Conservation (phyloP, 1,284 basidiomycete species). For the Ganoderma meredithae region DNA sequence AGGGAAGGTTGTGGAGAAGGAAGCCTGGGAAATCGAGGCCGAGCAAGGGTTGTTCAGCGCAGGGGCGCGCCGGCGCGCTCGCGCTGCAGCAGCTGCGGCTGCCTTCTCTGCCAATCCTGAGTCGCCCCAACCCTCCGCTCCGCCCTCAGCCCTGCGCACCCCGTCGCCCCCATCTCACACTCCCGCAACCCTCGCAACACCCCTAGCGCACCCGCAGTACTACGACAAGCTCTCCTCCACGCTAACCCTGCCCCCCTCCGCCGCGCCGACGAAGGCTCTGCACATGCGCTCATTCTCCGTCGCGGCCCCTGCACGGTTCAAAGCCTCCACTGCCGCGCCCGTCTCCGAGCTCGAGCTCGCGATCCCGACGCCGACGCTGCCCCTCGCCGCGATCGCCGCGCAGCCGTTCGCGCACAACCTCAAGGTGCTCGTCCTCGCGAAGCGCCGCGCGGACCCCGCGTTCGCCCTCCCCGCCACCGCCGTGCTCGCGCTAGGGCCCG, state of each 20-base stretch:
- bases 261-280: constrained; percentile 55
- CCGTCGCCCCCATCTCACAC: constrained; percentile 29
- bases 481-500: constrained; percentile 39
- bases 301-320: constrained; percentile 36
- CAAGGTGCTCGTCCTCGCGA: constrained; percentile 65
- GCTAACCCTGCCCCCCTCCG: constrained; percentile 68
- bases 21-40: constrained; percentile 80
- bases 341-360: constrained; percentile 51
- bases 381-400: constrained; percentile 61
- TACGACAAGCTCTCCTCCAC: constrained; percentile 62
- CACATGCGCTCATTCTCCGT: constrained; percentile 73
- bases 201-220: constrained; percentile 62
- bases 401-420: constrained; percentile 71
- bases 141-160: constrained; percentile 27
- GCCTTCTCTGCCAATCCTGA: constrained; percentile 10
- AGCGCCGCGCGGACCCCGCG: constrained; percentile 68
- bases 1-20: constrained; percentile 56
- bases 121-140: constrained; percentile 14
- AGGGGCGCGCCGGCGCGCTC: constrained; percentile 68
- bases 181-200: constrained; percentile 37
- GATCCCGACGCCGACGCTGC: constrained; percentile 72
- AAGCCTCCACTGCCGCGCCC: constrained; percentile 20
- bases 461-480: constrained; percentile 59
- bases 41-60: constrained; percentile 77
- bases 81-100: constrained; percentile 58